Base-by-base conservation (phyloP, 2,329 filamentous ascomycete genomes). In the Cladorrhinum sp. region DNA sequence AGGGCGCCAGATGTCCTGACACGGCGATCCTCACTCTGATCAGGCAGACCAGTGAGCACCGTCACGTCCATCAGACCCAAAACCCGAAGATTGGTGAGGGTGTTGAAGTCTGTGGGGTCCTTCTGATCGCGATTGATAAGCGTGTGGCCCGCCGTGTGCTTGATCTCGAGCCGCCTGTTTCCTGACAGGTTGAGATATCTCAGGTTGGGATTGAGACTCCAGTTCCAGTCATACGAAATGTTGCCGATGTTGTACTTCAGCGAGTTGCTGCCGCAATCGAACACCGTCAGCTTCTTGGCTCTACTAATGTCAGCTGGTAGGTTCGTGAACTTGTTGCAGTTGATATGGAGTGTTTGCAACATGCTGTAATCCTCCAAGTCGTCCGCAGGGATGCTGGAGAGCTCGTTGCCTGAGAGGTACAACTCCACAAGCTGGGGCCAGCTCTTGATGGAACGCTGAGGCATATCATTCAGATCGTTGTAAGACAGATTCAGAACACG, bases 171-270 rank as follows among this genome's bases (percentile, higher is more conserved):
- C 55, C 94, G 87, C 75, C 96, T 97, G 78, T 99, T 99, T 56
- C 95, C 95, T 0, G 94, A 98, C 71, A 99, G 81, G 71, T 98
- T 99, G 64, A 99, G 87, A 71, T 96, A 99, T 65, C 93, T 90
- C 66, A 99, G 79, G 69, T 97, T 96, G 54, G 90, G 91, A 70
- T 99, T 99, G 82, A 95, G 91, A 71, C 98, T 98, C 95, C 95
- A 99, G 70, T 99, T 99, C 95, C 95, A 99, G 73, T 99, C 95
- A 72, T 99, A 99, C 0, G 94, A 95, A 82, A 96, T 96, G 71
- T 99, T 99, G 28, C 92, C 95, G 53, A 99, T 96, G 73, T 99
- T 99, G 82, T 99, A 99, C 75, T 98, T 99, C 60, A 99, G 80
- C 21, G 86, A 87, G 72, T 99, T 99, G 80, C 91, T 97, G 63